These are phyloP conservation scores for Cutaneotrichosporon cutaneum DNA, from an alignment of 1,284 basidiomycete species.

Conservation along the genomic window DNA sequence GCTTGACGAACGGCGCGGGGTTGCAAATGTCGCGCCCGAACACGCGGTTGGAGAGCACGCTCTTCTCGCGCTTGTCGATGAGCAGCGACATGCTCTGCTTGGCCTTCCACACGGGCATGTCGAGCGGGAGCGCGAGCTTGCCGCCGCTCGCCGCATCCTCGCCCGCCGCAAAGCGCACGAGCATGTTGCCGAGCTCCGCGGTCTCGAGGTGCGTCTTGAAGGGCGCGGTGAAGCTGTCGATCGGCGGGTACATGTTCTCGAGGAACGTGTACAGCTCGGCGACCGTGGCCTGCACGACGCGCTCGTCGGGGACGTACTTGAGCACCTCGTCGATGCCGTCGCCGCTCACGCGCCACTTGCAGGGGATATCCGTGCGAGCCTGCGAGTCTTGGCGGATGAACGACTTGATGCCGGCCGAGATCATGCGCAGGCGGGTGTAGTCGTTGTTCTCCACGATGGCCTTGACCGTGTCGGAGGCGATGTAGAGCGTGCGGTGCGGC, in stretches of 20 bases:
- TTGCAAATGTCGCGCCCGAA: conserved; percentile 50
- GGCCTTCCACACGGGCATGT: conserved; percentile 88
- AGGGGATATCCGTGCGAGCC: conserved; percentile 53
- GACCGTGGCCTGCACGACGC: conserved; percentile 65
- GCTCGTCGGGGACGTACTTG: conserved; percentile 67
- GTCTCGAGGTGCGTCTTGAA: conserved; percentile 53
- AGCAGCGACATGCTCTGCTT: conserved; percentile 79
- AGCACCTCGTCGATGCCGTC: conserved; percentile 82
- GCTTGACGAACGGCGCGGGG: conserved; percentile 30
- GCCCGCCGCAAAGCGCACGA: conserved; percentile 66
- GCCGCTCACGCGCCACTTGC: conserved; percentile 67
- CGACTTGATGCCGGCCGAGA: conserved; percentile 84
- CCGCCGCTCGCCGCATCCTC: conserved; percentile 55
- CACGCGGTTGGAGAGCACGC: conserved; percentile 46
- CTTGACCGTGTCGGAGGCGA: conserved; percentile 82
- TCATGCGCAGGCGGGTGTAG: conserved; percentile 78
- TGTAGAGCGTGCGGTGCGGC: conserved; percentile 76
- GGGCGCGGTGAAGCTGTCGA: conserved; percentile 62
- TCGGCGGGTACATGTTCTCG: conserved; percentile 73
- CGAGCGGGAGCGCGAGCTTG: conserved; percentile 69
- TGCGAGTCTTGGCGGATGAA: conserved; percentile 60
- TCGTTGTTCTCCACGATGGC: conserved; percentile 77
- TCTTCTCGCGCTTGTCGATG: conserved; percentile 93
- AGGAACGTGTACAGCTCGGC: conserved; percentile 66
- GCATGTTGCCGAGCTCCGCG: conserved; percentile 63